These are phyloP conservation scores for Ophiostoma sp. DNA, from an alignment of 2,329 filamentous ascomycete genomes.

Conservation along the genomic window DNA sequence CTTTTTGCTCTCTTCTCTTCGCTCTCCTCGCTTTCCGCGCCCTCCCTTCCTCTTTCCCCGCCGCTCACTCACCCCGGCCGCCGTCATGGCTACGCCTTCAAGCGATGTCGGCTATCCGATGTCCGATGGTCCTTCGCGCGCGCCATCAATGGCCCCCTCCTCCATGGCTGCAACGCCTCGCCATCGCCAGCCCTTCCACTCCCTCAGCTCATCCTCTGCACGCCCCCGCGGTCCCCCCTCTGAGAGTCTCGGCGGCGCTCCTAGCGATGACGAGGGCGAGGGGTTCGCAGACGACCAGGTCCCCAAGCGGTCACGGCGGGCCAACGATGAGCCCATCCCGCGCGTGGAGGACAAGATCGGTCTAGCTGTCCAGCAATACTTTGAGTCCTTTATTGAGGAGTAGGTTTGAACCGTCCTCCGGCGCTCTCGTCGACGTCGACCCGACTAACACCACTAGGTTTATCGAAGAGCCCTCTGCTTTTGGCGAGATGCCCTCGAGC, in stretches of 20 bases:
- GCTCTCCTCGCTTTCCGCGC: neutral
- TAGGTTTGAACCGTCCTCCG: conserved; percentile 37
- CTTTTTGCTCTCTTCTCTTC: neutral
- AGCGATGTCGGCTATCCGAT: conserved; percentile 54
- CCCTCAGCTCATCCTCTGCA: conserved; percentile 46
- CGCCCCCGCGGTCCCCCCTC: conserved; percentile 57
- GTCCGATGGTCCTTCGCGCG: conserved; percentile 48
- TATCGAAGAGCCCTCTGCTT: conserved; percentile 61
- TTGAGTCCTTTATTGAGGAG: conserved; percentile 75
- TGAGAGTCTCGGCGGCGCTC: conserved; percentile 50
- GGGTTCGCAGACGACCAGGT: conserved; percentile 62
- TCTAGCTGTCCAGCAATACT: conserved; percentile 66
- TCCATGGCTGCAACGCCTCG: conserved; percentile 39
- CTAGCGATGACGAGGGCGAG: conserved; percentile 58
- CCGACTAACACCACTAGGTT: conserved; percentile 42
- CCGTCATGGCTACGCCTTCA: conserved; percentile 44
- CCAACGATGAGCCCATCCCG: conserved; percentile 52
- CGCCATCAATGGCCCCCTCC: conserved; percentile 28
- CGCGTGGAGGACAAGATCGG: conserved; percentile 72
- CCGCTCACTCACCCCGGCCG: conserved; percentile 14
- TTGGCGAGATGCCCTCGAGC: conserved; percentile 59
- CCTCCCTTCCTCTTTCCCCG: neutral
- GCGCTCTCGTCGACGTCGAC: neutral
- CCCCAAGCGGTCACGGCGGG: conserved; percentile 45
- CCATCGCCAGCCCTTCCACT: conserved; percentile 35